A percentile compares a stretch with the other conserved stretches of the same genome.
Evolutionary conservation across 768 basidiomycete genomes (phyloP).

Genomic region (Pulveroboletus frians): DNA sequence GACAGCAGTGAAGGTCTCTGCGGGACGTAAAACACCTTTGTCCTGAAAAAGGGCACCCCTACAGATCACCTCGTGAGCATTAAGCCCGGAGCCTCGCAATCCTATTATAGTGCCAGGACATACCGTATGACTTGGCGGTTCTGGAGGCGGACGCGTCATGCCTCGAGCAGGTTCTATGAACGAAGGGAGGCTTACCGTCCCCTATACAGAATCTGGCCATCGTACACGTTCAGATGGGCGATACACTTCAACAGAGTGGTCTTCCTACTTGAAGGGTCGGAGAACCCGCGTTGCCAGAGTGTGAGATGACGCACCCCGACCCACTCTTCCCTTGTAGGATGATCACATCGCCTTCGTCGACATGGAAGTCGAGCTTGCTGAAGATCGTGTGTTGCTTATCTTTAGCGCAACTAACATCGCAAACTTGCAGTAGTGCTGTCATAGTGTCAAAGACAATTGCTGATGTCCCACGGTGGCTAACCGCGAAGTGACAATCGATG

Average conservation of each 20-base stretch:
- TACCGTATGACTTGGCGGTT: slow-evolving; percentile 47
- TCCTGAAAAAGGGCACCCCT: slow-evolving; percentile 78
- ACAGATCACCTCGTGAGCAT: slow-evolving; percentile 2
- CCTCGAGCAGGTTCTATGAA: not conserved
- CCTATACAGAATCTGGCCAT: slow-evolving; percentile 56
- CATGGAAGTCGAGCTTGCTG: slow-evolving; percentile 51
- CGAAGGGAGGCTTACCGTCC: slow-evolving; percentile 49
- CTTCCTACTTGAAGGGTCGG: slow-evolving; percentile 37
- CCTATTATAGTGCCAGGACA: slow-evolving; percentile 8
- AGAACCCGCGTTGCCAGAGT: not conserved
- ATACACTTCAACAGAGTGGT: slow-evolving; percentile 82
- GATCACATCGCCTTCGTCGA: slow-evolving; percentile 71
- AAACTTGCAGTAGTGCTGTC: slow-evolving; percentile 45
- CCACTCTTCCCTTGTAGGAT: slow-evolving; percentile 79
- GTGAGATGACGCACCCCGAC: slow-evolving; percentile 45
- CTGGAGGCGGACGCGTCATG: slow-evolving; percentile 27
- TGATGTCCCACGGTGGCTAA: slow-evolving; percentile 17
- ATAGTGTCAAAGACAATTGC: slow-evolving; percentile 1
- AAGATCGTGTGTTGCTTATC: slow-evolving; percentile 50
- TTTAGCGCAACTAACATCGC: slow-evolving; percentile 45
- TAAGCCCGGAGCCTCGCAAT: not conserved
- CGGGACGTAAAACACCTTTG: slow-evolving; percentile 78
- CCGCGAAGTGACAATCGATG: slow-evolving; percentile 1
- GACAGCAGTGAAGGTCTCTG: slow-evolving; percentile 85
- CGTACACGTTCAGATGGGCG: slow-evolving; percentile 70